Percentiles rank a stretch among this genome's conserved stretches.
Evolutionary conservation across 2,329 filamentous ascomycete genomes (phyloP).

Genomic region (Hypoxylon sp.): DNA sequence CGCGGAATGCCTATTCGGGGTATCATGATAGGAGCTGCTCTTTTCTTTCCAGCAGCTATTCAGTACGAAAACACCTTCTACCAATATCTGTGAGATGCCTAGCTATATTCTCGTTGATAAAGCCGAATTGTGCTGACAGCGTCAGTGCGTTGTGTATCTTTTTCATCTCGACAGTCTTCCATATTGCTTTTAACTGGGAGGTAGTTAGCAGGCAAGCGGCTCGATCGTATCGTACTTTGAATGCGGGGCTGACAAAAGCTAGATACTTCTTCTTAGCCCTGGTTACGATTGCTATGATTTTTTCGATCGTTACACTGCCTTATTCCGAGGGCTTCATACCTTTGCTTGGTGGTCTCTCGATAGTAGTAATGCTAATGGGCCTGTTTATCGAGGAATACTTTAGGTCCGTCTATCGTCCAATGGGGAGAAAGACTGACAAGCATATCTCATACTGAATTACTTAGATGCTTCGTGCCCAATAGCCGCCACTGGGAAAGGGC

Average conservation of each 20-base stretch:
- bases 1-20: conserved; percentile 40
- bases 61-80: conserved; percentile 34
- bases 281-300: conserved; percentile 1
- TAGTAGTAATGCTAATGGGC: conserved; percentile 26
- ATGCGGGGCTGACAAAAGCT: conserved; percentile 18
- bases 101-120: not conserved
- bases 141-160: conserved; percentile 43
- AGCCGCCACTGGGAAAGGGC: conserved; percentile 19
- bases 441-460: conserved; percentile 4
- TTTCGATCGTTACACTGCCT: conserved; percentile 19
- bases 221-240: not conserved
- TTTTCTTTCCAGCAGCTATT: conserved; percentile 35
- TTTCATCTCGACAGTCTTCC: conserved; percentile 25
- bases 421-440: not conserved
- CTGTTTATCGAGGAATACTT: conserved; percentile 34
- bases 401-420: conserved; percentile 26
- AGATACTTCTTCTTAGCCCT: conserved; percentile 34
- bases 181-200: conserved; percentile 39
- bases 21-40: conserved; percentile 46
- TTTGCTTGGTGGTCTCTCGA: conserved; percentile 25
- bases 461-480: conserved; percentile 16
- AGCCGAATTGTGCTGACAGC: conserved; percentile 30
- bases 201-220: conserved; percentile 36
- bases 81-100: conserved; percentile 44
- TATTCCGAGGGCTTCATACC: conserved; percentile 18